Base-by-base conservation (phyloP, 805 yeast species). In the Suhomyces sp. region DNA sequence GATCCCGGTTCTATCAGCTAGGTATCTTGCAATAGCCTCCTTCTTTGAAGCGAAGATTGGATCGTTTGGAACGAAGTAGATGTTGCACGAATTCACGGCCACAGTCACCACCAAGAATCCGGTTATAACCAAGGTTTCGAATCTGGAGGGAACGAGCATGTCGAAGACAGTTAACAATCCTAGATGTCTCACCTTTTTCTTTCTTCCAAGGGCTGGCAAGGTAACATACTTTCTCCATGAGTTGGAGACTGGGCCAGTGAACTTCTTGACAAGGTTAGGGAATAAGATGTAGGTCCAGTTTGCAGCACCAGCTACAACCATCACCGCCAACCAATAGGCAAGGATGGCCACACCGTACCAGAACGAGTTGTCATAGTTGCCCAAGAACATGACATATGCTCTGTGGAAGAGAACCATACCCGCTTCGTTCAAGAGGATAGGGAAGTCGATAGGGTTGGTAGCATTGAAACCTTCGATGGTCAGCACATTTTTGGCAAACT, bases 1-100 rank as follows among this genome's bases (percentile, higher is more conserved):
- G 18, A 79, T 67, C 2, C 79, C 83, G 2, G 79, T 47, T 47
- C 86, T 63, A 46, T 77, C 77, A 23, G 73, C 77, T 31, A 56
- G 41, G 35, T 65, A 70, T 22, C 55, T 39, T 26, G 33, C 24
- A 14, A 44, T 29, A 4, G 53, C 49, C 6, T n/a, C 15, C 3
- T 13, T 16, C 16, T 26, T 42, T 16, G 30, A 6, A 8, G 13
- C 18, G 32, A 35, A 54, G 7, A 49, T 10, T 1, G 56, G 51
- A 30, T 53, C 49, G 5, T 38, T 39, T 1, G 21, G 25, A 1
- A 39, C 25, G 28, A 31, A 50, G 9, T 40, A 24, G 23, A 51
- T 36, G 5, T 33, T 23, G 4, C 25, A 17, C 13, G 40, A 38
- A 25, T 35, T 20, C 19, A 31, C 28, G 11, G 40, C 47, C 22